These are phyloP conservation scores for Phaeosphaeriaceae sp. DNA, from an alignment of 2,329 filamentous ascomycete species.

Conservation along the genomic window DNA sequence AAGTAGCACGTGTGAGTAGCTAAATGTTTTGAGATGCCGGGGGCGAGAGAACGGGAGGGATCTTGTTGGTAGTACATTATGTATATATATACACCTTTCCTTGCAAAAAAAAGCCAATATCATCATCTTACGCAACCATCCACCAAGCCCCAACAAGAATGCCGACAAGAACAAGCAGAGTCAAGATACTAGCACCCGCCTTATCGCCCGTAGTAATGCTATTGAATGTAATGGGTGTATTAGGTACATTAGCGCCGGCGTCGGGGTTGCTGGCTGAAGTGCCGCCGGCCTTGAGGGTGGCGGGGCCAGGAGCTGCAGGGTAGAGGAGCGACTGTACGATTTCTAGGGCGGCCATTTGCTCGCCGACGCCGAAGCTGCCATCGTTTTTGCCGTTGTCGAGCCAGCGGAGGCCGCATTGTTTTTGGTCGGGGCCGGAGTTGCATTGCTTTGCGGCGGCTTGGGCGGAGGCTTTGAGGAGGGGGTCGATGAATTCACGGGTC, in stretches of 20 bases:
- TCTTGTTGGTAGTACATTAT: too few species aligned
- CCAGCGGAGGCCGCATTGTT: constrained; percentile 57
- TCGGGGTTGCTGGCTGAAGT: constrained; percentile 56
- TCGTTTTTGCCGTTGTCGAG: constrained; percentile 52
- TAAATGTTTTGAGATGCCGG: too few species aligned
- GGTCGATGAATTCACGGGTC: constrained; percentile 52
- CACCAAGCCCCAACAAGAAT: constrained; percentile 64
- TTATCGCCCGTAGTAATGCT: constrained; percentile 65
- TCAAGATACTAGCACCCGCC: constrained; percentile 72
- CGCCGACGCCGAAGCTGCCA: constrained; percentile 60
- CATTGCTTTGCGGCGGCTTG: constrained; percentile 62
- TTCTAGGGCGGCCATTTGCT: constrained; percentile 66
- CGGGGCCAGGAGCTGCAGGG: constrained; percentile 35
- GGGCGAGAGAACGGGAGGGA: too few species aligned
- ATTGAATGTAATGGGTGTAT: constrained; percentile 36
- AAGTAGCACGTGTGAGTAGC: too few species aligned
- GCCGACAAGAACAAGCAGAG: constrained; percentile 61
- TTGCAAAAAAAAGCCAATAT: too few species aligned
- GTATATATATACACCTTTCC: constrained; percentile 12
- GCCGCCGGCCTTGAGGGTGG: constrained; percentile 60
- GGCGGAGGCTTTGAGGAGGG: constrained; percentile 61
- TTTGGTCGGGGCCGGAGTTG: constrained; percentile 55
- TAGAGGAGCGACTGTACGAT: constrained; percentile 57
- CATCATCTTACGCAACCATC: constrained; percentile 56
- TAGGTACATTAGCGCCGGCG: constrained; percentile 44